Base-by-base conservation (phyloP, 2,329 filamentous ascomycete species). In the Scedosporium boydii region DNA sequence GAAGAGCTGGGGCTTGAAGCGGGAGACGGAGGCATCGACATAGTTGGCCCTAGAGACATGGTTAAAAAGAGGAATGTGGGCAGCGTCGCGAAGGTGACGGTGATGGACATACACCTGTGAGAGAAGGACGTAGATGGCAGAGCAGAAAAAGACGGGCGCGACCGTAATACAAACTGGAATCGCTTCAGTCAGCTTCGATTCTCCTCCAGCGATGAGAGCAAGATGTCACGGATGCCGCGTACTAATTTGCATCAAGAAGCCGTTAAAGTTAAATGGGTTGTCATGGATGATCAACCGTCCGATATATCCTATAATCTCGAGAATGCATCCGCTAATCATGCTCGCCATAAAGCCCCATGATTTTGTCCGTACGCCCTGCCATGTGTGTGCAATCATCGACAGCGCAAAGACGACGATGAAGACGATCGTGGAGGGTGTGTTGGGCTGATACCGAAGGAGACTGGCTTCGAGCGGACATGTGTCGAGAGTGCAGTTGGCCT, bases 261-360 rank as follows among this genome's bases (percentile, higher is more conserved):
- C 84, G 0, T 70, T 67, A 69, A 87, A 80, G 26, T 68, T 74
- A 67, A 84, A 88, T 0, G 84, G 83, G 62, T 88, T 83, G 16
- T 78, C 68, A 62, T 82, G 76, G 62, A 86, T 72, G 60, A 84
- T 70, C 23, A 88, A 74, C 5, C 86, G 78, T 0, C 84, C 86
- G 0, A 75, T 73, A 63, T 89, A 89, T 6, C 87, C 87, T 14
- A 87, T 69, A n/a, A 87, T 79, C 68, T 87, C 85, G 58, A 79
- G 74, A 0, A 80, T 55, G 65, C 80, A 84, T 3, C 86, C 86
- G 1, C 77, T 66, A 1, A 82, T 69, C 77, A 88, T 82, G 62
- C 74, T 77, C 9, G 66, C 65, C 71, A 76, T 76, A 64, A 78
- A 82, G 59, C 73, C 75, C 73, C 75, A 78, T 5, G 71, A 73